Evolutionary conservation across 352 stramenopile genomes (phyloP), one percentile per base, ranked within the genome.

Genomic region (Phytopythium oedochilum): DNA sequence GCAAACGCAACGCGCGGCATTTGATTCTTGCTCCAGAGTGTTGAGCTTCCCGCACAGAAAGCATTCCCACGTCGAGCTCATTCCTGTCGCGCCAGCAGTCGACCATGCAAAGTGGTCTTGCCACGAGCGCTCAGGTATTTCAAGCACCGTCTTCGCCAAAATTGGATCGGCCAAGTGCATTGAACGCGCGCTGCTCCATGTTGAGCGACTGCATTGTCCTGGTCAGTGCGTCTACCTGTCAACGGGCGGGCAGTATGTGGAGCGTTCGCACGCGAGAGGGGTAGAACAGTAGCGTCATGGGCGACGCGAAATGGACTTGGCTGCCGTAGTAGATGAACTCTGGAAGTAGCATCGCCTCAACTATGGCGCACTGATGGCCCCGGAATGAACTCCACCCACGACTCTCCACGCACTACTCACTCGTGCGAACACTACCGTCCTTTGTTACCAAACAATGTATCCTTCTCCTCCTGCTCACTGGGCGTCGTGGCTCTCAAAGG

Each of bases 41-140:
- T 81, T 81, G 29, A 55, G 12, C 31, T 81, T 73, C 57, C 58
- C 72, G 46, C 71, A 81, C 20, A 81, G 36, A 51, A 73, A 71
- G 29, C 71, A 81, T 50, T 71, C 62, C 71, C 71, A 81, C 17
- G 18, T 23, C 18, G 36, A 43, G 36, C 35, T 40, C 35, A 40
- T 40, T 22, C 36, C 36, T 25, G 1, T 23, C 36, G 18, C 18
- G 18, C 2, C 17, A 34, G 29, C 5, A 34, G 29, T 10, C 5
- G 29, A 5, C 5, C 5, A 5, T 34, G 29, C 29, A 34, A 10
- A 10, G 10, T 10, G 5, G 5, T 34, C 5, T 5, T 34, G 29
- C 5, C 29, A 34, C 10, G 29, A 10, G 5, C 29, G 29, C 5
- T 10, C 29, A 34, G 29, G 29, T 34, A 34, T 34, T 34, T 34